Evolutionary conservation across 148 eudicot genomes (phyloP), one percentile per base, ranked within the genome.

Genomic region (Diospyros kaki): DNA sequence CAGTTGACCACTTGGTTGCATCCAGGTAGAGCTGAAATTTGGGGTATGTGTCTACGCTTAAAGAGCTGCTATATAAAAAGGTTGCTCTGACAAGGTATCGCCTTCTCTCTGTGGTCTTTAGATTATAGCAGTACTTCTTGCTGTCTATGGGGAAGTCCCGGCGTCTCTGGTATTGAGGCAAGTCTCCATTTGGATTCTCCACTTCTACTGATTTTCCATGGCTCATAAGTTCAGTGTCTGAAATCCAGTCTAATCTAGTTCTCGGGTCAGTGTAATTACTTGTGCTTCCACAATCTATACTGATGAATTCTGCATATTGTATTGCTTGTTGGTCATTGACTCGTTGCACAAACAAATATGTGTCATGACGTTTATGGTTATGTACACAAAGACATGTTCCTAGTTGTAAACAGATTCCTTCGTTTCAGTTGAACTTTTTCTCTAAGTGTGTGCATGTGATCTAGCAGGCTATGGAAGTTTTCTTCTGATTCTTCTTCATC

Each of bases 221-320:
- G 80, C 65, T 75, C 68, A 75, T 89, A 63, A 88, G 68, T 73
- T 80, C 88, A 3, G 71, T 45, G 69, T 95, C 99, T 45, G 99
- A 84, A 39, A 84, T 81, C 99, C 99, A 95, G 82, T 76, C 72
- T 12, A 95, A 69, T 11, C 85, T 85, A 4, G 90, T 93, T 41
- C 10, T 78, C 10, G 66, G 76, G 72, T 95, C 99, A 41, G 91
- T 95, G 81, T 95, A 88, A 71, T 91, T 91, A 9, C 76, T 84
- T 44, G 80, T 58, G 64, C 88, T 93, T 80, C 99, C 99, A 84
- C 99, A 95, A 83, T 95, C 99, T 81, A 93, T 93, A 76, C 99
- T 95, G 38, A 83, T 69, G 84, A 95, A 95, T 64, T 95, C 99
- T 95, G 99, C 90, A 84, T 46, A 56, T 77, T 67, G 40, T n/a